These are phyloP conservation scores for Podospora conica DNA, from an alignment of 495 filamentous ascomycete genomes.

Conservation along the genomic window DNA sequence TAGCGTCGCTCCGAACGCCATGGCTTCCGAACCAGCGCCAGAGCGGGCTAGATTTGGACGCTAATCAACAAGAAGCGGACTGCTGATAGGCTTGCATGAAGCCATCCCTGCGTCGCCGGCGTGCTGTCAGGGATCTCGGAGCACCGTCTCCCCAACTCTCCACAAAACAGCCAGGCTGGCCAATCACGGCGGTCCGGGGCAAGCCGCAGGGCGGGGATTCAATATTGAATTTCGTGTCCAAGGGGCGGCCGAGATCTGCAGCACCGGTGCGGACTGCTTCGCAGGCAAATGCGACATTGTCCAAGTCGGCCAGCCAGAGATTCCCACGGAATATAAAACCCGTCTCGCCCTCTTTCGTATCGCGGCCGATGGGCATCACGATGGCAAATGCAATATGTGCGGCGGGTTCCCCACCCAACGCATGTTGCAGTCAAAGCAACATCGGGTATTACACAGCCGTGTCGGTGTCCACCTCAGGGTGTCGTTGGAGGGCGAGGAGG, in stretches of 20 bases:
- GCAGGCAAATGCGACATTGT: not conserved
- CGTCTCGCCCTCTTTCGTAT: not conserved
- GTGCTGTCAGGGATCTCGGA: slow-evolving; percentile 2
- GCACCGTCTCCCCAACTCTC: slow-evolving; percentile 1
- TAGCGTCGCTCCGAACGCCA: slow-evolving; percentile 14
- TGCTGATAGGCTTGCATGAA: slow-evolving; percentile 11
- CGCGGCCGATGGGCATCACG: not conserved
- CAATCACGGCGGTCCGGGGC: slow-evolving; percentile 1
- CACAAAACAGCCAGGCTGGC: not conserved
- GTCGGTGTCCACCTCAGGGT: too few relatives aligned
- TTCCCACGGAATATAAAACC: not conserved
- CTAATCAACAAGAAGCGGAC: slow-evolving; percentile 5
- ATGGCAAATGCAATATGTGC: not conserved
- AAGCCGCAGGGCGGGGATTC: not conserved
- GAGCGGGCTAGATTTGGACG: not conserved
- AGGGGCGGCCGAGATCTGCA: not conserved
- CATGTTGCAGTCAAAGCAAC: not conserved
- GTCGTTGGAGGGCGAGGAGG: not conserved
- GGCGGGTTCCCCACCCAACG: not conserved
- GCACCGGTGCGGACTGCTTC: too few relatives aligned
- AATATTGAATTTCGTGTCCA: not conserved
- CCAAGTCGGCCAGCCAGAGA: not conserved
- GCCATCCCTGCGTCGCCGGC: slow-evolving; percentile 10
- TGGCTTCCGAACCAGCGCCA: slow-evolving; percentile 19
- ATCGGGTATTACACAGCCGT: not conserved